Evolutionary conservation across 2,329 filamentous ascomycete species (phyloP), one percentile per base, ranked within the genome.

Genomic region (Cercospora sp.): DNA sequence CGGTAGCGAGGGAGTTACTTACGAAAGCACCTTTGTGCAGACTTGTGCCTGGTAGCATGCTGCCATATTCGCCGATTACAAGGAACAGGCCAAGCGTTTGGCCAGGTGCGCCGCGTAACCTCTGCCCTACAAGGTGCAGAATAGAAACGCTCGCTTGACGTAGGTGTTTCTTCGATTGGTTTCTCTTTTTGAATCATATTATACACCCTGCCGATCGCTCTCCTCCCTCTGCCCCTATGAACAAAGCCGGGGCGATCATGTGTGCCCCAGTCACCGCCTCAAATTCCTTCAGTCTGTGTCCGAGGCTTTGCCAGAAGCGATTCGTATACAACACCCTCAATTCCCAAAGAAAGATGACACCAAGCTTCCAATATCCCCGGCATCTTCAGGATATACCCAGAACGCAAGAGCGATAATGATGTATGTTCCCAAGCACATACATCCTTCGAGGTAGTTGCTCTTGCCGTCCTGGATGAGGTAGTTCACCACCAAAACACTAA

Each of bases 381-480:
- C 68, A 63, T 73, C 69, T 33, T 73, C 72, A 2, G 86, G 86
- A 74, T 88, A 88, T 61, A 89, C 86, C 76, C 84, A 85, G 76
- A 89, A 88, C 5, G 86, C 86, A 45, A 88, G 78, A 3, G 84
- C 86, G 66, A 88, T 88, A 66, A 89, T 88, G 67, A 84, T 81
- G 73, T 88, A 89, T 69, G 80, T 83, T 73, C 82, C 83, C 48
- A 85, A 73, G 71, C 83, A 85, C 83, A 85, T 84, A 65, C 89
- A 89, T 13, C 92, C 92, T 81, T 96, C 92, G 12, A 96, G 86
- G 75, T 95, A 96, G 77, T 96, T 96, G 78, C 90, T 93, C 78
- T 93, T 87, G 10, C 92, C 92, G 75, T 96, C 93, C 69, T 94
- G 83, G 60, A 96, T 92, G 68, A 96, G 81, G 77, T 95, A 96